Base-by-base conservation (phyloP, 306 rosid species). In the Castanopsis chinensis region DNA sequence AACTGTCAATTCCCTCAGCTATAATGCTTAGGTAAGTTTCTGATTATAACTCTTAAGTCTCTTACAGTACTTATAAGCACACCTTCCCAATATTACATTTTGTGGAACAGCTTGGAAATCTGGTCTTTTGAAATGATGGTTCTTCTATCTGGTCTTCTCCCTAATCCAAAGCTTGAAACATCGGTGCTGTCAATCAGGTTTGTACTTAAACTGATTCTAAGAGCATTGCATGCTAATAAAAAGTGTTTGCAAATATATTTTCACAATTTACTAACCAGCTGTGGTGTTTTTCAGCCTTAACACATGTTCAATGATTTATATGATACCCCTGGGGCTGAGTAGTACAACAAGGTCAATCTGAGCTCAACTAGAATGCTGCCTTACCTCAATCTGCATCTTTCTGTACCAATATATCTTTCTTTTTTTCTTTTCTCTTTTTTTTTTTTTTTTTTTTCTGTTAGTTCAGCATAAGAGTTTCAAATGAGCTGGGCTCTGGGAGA, bases 321-420 rank as follows among this genome's bases (percentile, higher is more conserved):
- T 85, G 89, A 75, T 88, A 83, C 89, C 91, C 9, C 85, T 85
- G 32, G 91, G 87, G 56, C 79, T 88, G 32, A 73, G 84, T 17
- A 78, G 82, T 63, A 80, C 86, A 45, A 73, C 61, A 18, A 85
- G 91, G 91, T 87, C 59, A 80, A 76, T 71, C 51, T 20, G 21
- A 5, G 7, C 13, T 12, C 49, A 12, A 69, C 5, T 25, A 18
- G 14, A 32, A 30, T 28, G 20, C 15, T 8, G 23, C 28, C 49
- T 49, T 20, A 7, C 25, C 28, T 52, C 68, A 18, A 9, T 27
- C 19, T 25, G 41, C 15, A 8, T n/a, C 9, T 11, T 32, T 17
- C 54, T 10, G 12, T 55, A n/a, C 15, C 15, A 55, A 10, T 5
- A 17, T 20, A 3, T 53, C 19, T 19, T 28, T 20, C 6, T 18